Evolutionary conservation across 2,329 filamentous ascomycete species (phyloP).

Genomic region (Xylariales sp.): DNA sequence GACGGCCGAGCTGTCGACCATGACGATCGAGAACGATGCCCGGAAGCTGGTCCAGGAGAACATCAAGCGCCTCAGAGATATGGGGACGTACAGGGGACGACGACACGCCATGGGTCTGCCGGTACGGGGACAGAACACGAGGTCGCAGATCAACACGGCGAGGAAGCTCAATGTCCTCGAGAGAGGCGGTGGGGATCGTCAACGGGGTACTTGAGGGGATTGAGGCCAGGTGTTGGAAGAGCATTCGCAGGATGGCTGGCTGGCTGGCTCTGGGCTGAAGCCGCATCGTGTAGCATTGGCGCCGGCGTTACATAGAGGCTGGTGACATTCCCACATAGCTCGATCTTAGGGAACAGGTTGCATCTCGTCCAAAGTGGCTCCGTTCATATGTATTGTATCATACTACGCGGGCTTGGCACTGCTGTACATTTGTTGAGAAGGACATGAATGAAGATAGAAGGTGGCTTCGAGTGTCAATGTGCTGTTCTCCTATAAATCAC

Average conservation of each 20-base stretch:
- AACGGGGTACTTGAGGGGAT: neutral
- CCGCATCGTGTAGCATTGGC: neutral
- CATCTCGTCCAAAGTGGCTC: no score
- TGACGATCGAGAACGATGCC: constrained; percentile 93
- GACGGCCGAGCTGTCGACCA: constrained; percentile 77
- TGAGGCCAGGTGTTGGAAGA: neutral
- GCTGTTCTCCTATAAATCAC: no score
- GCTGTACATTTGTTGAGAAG: no score
- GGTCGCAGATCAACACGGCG: constrained; percentile 62
- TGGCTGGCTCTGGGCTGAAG: neutral
- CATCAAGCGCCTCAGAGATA: constrained; percentile 80
- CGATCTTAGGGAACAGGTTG: no score
- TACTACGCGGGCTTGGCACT: no score
- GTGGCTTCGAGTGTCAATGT: no score
- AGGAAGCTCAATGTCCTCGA: constrained; percentile 59
- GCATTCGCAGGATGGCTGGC: neutral
- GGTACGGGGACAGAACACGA: constrained; percentile 84
- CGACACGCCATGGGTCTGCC: constrained; percentile 91
- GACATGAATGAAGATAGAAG: no score
- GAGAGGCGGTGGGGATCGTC: constrained; percentile 32
- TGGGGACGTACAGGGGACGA: constrained; percentile 83
- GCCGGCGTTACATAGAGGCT: constrained; percentile 4
- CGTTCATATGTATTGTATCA: no score
- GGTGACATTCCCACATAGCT: no score
- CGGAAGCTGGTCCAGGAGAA: constrained; percentile 75